Evolutionary conservation across 1,139 yeast species (phyloP).

Genomic region (Lodderomyces beijingensis): DNA sequence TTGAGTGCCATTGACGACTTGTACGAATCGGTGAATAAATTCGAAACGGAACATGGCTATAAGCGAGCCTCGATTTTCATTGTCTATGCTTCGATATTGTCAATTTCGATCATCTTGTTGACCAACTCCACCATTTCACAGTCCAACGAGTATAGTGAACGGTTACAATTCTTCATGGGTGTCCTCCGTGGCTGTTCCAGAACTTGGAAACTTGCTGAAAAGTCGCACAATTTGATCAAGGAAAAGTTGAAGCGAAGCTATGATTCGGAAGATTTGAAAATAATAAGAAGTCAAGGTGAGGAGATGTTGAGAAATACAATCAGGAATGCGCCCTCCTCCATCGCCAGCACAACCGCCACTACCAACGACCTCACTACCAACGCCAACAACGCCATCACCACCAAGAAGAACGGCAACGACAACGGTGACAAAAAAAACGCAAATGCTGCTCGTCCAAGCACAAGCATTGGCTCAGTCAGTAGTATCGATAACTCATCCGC

Average conservation of each 20-base stretch:
- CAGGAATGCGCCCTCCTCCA: background rate
- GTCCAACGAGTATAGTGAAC: constrained; percentile 21
- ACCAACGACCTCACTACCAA: background rate
- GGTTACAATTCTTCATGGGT: constrained; percentile 35
- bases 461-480: background rate
- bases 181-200: constrained; percentile 33
- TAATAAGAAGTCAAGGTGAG: background rate
- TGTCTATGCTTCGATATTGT: constrained; percentile 45
- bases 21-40: constrained; percentile 33
- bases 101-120: constrained; percentile 42
- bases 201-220: constrained; percentile 49
- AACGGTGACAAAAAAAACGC: too few species aligned
- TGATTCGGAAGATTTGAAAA: constrained; percentile 12
- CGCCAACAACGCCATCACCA: background rate
- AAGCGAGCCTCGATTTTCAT: constrained; percentile 43
- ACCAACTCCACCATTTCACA: constrained; percentile 28
- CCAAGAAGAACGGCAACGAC: background rate
- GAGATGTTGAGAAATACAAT: background rate
- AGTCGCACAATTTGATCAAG: constrained; percentile 39
- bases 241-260: constrained; percentile 24
- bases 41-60: constrained; percentile 37
- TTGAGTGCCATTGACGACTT: constrained; percentile 41
- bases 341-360: background rate
- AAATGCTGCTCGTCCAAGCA: too few species aligned
- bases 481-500: constrained; percentile 1